Base-by-base conservation (phyloP, 2,329 filamentous ascomycete species). In the Peltaster fructicola region DNA sequence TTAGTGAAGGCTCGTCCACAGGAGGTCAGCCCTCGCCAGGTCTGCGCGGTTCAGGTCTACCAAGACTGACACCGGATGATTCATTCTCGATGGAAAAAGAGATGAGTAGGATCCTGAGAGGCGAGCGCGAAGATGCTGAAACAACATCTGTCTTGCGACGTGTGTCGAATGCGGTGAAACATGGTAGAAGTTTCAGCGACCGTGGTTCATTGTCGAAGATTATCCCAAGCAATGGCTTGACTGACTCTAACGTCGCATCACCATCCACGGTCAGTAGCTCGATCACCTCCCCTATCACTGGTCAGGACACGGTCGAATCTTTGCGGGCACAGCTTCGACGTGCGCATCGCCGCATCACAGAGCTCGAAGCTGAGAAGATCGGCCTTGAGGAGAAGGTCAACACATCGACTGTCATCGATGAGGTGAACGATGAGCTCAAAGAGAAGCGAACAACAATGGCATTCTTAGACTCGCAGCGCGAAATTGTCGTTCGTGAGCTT, bases 361-460 rank as follows among this genome's bases (percentile, higher is more conserved):
- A 93, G 51, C 67, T 98, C 25, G 77, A 85, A 49, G 64, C 72
- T n/a, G 74, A 81, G 36, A 79, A 80, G 57, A 67, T 52, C 43
- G 58, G 38, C 38, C 55, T 54, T 16, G 52, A 59, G 35, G 56
- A 60, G 34, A 51, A 51, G 20, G 53, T 73, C 36, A 67, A 70
- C 36, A 63, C 60, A 14, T 62, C 64, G 4, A 59, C 57, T 8
- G 65, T 67, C 33, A 68, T 73, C 32, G 76, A 76, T 52, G 75
- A 73, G 39, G 70, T 90, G 15, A 90, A 90, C 51, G 82, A 76
- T 39, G 85, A 84, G 46, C 59, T 95, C 13, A 65, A 78, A 17
- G 84, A 95, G 52, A 95, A 95, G 57, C 68, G 88, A 30, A 92
- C 90, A 42, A 95, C 88, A 0, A 88, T 98, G 48, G 85, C 85